Percentiles rank a stretch among this genome's conserved stretches.
Conservation (phyloP, 1,284 basidiomycete species). For the Ceratobasidium sp. region DNA sequence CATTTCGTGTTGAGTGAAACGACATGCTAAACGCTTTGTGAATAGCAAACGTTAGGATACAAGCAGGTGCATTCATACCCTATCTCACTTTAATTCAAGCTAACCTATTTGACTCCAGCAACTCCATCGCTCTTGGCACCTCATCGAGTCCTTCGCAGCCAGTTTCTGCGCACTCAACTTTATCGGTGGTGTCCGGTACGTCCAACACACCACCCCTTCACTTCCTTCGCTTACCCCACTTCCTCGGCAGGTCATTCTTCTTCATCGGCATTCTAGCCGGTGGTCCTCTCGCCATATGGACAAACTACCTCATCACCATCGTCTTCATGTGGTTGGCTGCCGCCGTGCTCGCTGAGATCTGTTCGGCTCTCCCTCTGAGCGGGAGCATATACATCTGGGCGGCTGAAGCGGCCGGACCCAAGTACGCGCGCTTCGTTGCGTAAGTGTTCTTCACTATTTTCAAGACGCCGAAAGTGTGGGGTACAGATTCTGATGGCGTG, state of each 20-base stretch:
- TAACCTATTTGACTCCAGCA: conserved; percentile 62
- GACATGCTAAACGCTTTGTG: neutral
- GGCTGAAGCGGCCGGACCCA: conserved; percentile 86
- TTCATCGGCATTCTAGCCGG: conserved; percentile 86
- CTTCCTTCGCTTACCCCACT: conserved; percentile 18
- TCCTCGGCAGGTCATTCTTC: conserved; percentile 70
- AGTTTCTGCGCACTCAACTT: conserved; percentile 88
- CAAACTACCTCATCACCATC: conserved; percentile 75
- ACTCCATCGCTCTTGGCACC: conserved; percentile 84
- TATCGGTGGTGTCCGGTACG: conserved; percentile 82
- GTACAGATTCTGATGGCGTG: neutral
- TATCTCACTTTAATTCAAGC: neutral
- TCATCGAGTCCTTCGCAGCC: conserved; percentile 84
- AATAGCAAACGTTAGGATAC: conserved; percentile 81
- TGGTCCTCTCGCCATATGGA: conserved; percentile 80
- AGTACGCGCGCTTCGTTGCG: conserved; percentile 81
- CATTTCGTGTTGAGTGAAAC: neutral
- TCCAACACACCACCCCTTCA: conserved; percentile 5
- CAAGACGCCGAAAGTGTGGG: neutral
- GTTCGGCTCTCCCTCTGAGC: conserved; percentile 84
- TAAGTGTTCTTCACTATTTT: conserved; percentile 2
- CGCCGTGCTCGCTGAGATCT: conserved; percentile 85
- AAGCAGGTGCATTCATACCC: conserved; percentile 69
- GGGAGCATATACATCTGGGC: conserved; percentile 94
- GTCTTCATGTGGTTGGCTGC: conserved; percentile 88